Percentiles rank a stretch among this genome's conserved stretches.
phyloP scores from a whole-genome alignment of 2,329 filamentous ascomycete genomes.

The Rhynchosporium secalis region DNA sequence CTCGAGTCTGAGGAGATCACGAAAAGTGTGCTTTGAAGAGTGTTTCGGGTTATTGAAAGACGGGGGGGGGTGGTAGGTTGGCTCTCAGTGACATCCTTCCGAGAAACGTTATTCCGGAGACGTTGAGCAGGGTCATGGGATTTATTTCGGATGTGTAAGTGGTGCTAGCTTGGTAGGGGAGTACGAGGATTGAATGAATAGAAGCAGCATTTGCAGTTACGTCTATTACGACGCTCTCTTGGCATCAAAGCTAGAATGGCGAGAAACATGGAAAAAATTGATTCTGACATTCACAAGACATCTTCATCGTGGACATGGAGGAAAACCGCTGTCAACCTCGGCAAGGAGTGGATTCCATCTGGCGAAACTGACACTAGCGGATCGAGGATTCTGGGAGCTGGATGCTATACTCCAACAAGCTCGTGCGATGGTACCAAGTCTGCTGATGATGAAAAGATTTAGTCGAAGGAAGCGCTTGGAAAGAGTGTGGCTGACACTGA shows the following conservation, averaged over 20 bases:
- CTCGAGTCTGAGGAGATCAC: slow-evolving; percentile 52
- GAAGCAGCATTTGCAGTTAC: slow-evolving; percentile 51
- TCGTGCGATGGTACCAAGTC: slow-evolving; percentile 1
- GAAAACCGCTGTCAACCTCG: slow-evolving; percentile 50
- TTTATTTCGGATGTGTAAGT: slow-evolving; percentile 62
- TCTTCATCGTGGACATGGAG: slow-evolving; percentile 47
- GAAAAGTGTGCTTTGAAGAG: slow-evolving; percentile 57
- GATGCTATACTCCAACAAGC: slow-evolving; percentile 14
- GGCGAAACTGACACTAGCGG: not conserved
- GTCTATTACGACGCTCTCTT: not conserved
- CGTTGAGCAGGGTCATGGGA: slow-evolving; percentile 50
- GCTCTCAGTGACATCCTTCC: slow-evolving; percentile 62
- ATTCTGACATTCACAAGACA: slow-evolving; percentile 36
- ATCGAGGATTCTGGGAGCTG: slow-evolving; percentile 24
- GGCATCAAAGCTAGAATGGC: too few relatives aligned
- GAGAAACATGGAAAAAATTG: too few relatives aligned
- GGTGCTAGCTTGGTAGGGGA: slow-evolving; percentile 54
- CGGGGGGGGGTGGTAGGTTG: slow-evolving; percentile 50
- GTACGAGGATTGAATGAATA: slow-evolving; percentile 52
- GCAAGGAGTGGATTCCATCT: slow-evolving; percentile 35
- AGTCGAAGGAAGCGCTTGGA: slow-evolving; percentile 19
- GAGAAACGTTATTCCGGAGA: slow-evolving; percentile 48
- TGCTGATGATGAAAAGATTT: not conserved
- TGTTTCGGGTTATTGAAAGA: slow-evolving; percentile 58
- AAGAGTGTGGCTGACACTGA: slow-evolving; percentile 37